A percentile compares a stretch with the other conserved stretches of the same genome.
These are phyloP conservation scores for Glycine soja DNA, from an alignment of 306 rosid genomes.

Conservation along the genomic window DNA sequence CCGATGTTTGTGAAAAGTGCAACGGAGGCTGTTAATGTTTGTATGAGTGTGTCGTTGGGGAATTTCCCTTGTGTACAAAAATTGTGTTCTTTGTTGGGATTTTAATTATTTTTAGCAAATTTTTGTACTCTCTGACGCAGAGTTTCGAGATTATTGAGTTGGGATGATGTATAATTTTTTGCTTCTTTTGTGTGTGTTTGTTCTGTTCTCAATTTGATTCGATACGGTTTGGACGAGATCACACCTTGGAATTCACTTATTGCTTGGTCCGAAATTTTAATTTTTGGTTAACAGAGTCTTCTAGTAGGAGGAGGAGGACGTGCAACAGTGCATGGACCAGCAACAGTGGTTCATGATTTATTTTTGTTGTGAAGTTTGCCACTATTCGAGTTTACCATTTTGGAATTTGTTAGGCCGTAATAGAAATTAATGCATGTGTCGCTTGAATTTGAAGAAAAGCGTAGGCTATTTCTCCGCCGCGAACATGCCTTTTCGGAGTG, in stretches of 20 bases:
- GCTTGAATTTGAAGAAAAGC: background rate
- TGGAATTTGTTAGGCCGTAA: background rate
- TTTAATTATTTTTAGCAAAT: background rate
- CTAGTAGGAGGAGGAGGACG: conserved; percentile 3
- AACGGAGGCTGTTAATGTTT: too few relatives aligned
- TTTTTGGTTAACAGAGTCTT: background rate
- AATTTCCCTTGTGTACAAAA: background rate
- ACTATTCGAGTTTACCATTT: background rate
- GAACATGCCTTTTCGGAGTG: too few relatives aligned
- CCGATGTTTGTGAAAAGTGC: too few relatives aligned
- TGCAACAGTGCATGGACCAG: conserved; percentile 1
- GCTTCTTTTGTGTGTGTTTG: background rate
- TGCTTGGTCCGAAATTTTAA: background rate
- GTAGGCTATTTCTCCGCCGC: too few relatives aligned
- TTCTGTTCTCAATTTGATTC: background rate
- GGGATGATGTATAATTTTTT: conserved; percentile 14
- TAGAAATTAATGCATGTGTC: background rate
- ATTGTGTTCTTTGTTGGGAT: conserved; percentile 23
- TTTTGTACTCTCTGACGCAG: conserved; percentile 38
- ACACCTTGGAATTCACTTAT: background rate
- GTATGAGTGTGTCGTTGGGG: too few relatives aligned
- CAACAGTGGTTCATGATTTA: background rate
- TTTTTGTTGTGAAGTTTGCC: background rate
- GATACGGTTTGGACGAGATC: background rate
- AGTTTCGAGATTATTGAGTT: conserved; percentile 40